Evolutionary conservation across 2,329 filamentous ascomycete species (phyloP), one percentile per base, ranked within the genome.

Genomic region (Calonectria crousiana): DNA sequence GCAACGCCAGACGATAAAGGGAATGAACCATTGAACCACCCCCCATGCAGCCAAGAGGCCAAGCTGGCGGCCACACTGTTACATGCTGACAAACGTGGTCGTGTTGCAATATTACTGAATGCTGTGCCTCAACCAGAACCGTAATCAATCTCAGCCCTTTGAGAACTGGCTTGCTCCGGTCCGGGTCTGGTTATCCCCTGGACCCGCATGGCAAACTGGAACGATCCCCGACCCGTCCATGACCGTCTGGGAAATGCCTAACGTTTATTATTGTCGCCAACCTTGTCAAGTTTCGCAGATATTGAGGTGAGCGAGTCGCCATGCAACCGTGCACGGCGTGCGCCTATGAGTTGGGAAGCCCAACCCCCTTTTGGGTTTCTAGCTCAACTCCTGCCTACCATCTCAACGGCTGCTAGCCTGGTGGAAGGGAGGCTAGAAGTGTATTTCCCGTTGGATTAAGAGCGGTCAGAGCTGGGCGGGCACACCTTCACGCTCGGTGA

Each of bases 91-190:
- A 56, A 69, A 68, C 70, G 34, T 52, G 34, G 34, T 23, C 70
- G 36, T 52, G 64, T 34, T 62, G 26, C 65, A 60, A 65, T 44
- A 58, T 72, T 32, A 72, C 56, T 44, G n/a, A 36, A 6, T 51
- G 65, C 71, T 69, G 66, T 65, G 71, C 71, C 66, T 73, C 71
- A 64, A 32, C 36, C 47, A 68, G 44, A 62, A 52, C 41, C 64
- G 49, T 58, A 56, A 34, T 52, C 66, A 64, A 47, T 32, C 44
- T 69, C 71, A 66, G 49, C 71, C 66, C 58, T 69, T 34, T 58
- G 23, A 49, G 51, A 73, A 56, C 62, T 66, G 69, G 66, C 67
- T 60, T 26, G 9, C 26, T 9, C 49, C 52, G 23, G 30, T 52
- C 58, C 60, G 44, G 32, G 34, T 64, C 56, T 51, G 64, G 44